These are phyloP conservation scores for Penicillium sp. DNA, from an alignment of 2,329 filamentous ascomycete genomes.

Conservation along the genomic window DNA sequence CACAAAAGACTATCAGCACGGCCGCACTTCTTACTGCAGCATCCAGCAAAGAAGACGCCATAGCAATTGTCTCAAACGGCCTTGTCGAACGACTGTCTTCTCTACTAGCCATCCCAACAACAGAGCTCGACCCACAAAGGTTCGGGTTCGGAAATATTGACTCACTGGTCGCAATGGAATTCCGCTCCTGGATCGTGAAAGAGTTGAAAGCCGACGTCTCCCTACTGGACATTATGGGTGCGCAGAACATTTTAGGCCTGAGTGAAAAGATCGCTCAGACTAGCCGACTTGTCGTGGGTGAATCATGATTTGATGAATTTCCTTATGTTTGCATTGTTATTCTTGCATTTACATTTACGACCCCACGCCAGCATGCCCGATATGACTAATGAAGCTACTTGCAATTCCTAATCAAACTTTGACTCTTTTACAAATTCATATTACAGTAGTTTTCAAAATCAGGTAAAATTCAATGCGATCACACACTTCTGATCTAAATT, in stretches of 20 bases:
- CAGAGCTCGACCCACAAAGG: slow-evolving; percentile 25
- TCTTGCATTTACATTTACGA: neutral
- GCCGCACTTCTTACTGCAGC: slow-evolving; percentile 6
- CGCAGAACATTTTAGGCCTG: slow-evolving; percentile 17
- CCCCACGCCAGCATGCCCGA: neutral
- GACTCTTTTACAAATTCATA: neutral
- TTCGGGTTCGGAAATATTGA: slow-evolving; percentile 28
- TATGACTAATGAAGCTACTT: neutral
- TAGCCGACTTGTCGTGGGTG: slow-evolving; percentile 4
- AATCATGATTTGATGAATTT: neutral
- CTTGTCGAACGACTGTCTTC: slow-evolving; percentile 18
- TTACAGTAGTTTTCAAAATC: neutral
- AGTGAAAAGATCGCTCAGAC: slow-evolving; percentile 17
- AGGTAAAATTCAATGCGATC: too few relatives aligned
- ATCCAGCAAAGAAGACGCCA: slow-evolving; percentile 3
- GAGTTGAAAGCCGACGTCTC: slow-evolving; percentile 27
- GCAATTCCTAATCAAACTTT: neutral
- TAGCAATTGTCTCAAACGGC: slow-evolving; percentile 12
- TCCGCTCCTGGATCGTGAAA: slow-evolving; percentile 30
- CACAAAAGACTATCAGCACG: slow-evolving; percentile 10
- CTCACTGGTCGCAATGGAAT: slow-evolving; percentile 32
- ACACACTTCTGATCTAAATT: neutral
- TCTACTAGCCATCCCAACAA: slow-evolving; percentile 24
- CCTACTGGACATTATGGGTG: slow-evolving; percentile 22
- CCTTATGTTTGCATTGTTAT: neutral